Conservation (phyloP, 1,284 basidiomycete genomes). For the Bjerkandera adusta region DNA sequence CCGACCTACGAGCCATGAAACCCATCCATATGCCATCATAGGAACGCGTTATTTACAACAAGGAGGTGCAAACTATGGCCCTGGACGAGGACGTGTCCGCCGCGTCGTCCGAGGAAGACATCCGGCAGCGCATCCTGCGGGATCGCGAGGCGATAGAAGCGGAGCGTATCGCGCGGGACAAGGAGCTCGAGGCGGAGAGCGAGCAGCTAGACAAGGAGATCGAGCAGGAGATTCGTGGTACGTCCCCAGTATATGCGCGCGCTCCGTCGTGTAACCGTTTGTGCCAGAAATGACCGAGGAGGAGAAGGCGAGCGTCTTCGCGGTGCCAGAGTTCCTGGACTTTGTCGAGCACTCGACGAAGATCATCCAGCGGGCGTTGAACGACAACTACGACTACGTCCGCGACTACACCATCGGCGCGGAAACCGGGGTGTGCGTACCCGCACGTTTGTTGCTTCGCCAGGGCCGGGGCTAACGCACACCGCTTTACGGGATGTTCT, state of each 20-base stretch:
- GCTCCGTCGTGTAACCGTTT: slow-evolving; percentile 2
- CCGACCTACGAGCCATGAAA: neutral
- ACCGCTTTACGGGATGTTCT: slow-evolving; percentile 1
- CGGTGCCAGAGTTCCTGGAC: slow-evolving; percentile 86
- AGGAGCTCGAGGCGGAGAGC: slow-evolving; percentile 80
- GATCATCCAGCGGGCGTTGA: slow-evolving; percentile 94
- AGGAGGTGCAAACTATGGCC: slow-evolving; percentile 88
- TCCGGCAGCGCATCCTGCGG: slow-evolving; percentile 65
- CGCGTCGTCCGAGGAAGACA: slow-evolving; percentile 64
- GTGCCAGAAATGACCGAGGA: slow-evolving; percentile 78
- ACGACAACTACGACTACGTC: slow-evolving; percentile 95
- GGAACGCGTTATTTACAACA: slow-evolving; percentile 92
- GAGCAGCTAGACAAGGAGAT: slow-evolving; percentile 77
- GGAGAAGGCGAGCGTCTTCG: slow-evolving; percentile 77
- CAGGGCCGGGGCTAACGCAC: too few relatives aligned
- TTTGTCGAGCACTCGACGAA: slow-evolving; percentile 96
- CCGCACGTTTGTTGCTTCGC: neutral
- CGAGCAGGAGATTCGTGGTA: slow-evolving; percentile 79
- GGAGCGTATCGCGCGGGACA: slow-evolving; percentile 68
- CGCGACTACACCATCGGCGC: slow-evolving; percentile 90
- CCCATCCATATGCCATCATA: slow-evolving; percentile 25
- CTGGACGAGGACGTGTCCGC: slow-evolving; percentile 46
- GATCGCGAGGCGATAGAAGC: slow-evolving; percentile 64
- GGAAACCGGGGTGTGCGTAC: slow-evolving; percentile 67
- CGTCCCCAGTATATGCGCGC: slow-evolving; percentile 15